Base-by-base conservation (phyloP, 2,329 filamentous ascomycete genomes). In the Penicillium palitans region DNA sequence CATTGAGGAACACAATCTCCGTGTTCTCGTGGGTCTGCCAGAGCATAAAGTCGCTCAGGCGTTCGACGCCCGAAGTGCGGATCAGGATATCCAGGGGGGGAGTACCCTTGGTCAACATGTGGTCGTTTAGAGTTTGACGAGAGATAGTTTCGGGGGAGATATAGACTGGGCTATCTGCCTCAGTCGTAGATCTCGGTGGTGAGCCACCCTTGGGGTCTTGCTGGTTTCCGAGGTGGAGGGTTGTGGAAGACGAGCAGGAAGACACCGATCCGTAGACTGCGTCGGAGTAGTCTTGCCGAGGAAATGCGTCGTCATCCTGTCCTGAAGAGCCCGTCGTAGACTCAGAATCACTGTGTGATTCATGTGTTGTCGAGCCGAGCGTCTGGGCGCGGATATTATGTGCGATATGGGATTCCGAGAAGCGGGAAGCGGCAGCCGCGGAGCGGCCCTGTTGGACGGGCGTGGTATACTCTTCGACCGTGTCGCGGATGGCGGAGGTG, bases 11-110 rank as follows among this genome's bases (percentile, higher is more conserved):
- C 59, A 96, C 91, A 63, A 99, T 89, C 60, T 96, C 90, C 0
- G 95, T 97, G 63, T 93, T 83, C 71, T 96, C 86, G 71, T 98
- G 93, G 68, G 91, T 95, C 76, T 99, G 95, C 95, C 95, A 99
- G 35, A 99, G 86, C 93, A 99, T 95, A 69, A 98, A 99, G 74
- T 99, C 95, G 71, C 92, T 97, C 59, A 99, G 80, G 49, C 95
- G 85, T 74, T 93, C 89, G 15, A 99, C 95, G 29, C 93, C 93
- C 62, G 92, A 97, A 5, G 95, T 99, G 51, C 95, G 87, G 51
- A 99, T 84, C 55, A 99, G 87, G 13, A 99, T 83, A 71, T 99
- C 95, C 42, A 98, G 80, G 0, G 95, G 95, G 17, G 95, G 95
- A 61, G 90, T 88, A 53, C 87, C 86, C 49, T 89, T 85, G 4